A percentile compares a stretch with the other conserved stretches of the same genome.
Conservation (phyloP, 768 basidiomycete genomes). For the Hericium coralloides region DNA sequence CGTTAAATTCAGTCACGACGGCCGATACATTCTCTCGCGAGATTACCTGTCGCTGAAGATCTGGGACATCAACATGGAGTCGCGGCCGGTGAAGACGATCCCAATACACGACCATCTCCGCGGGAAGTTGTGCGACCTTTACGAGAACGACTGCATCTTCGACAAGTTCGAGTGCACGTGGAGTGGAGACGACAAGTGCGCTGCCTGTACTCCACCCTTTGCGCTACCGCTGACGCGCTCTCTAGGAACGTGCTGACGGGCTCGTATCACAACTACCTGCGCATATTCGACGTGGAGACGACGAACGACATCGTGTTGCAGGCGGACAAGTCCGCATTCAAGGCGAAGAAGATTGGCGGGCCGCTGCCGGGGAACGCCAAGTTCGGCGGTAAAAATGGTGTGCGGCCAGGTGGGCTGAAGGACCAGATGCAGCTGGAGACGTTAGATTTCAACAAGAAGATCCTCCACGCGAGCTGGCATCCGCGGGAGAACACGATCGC, state of each 20-base stretch:
- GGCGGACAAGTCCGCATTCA: slow-evolving; percentile 99
- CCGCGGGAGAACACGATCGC: slow-evolving; percentile 97
- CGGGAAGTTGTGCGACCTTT: slow-evolving; percentile 95
- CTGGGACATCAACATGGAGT: slow-evolving; percentile 99
- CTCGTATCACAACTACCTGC: slow-evolving; percentile 99
- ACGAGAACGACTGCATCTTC: slow-evolving; percentile 99
- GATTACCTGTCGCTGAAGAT: slow-evolving; percentile 98
- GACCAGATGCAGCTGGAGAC: slow-evolving; percentile 85
- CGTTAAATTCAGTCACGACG: slow-evolving; percentile 97
- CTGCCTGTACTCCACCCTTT: slow-evolving; percentile 23
- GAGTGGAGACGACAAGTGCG: slow-evolving; percentile 92
- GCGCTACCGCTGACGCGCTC: neutral
- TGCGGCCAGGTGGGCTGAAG: slow-evolving; percentile 56
- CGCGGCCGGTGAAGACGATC: slow-evolving; percentile 91
- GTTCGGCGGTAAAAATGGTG: slow-evolving; percentile 57
- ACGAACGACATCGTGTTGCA: slow-evolving; percentile 87
- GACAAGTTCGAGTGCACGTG: slow-evolving; percentile 99
- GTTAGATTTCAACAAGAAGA: slow-evolving; percentile 95
- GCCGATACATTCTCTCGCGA: slow-evolving; percentile 91
- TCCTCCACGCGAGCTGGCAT: slow-evolving; percentile 95
- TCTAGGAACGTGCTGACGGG: slow-evolving; percentile 93
- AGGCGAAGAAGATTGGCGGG: slow-evolving; percentile 97
- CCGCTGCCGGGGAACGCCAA: slow-evolving; percentile 65
- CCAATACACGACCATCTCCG: slow-evolving; percentile 97
- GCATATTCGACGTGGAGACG: slow-evolving; percentile 90